Base-by-base conservation (phyloP, 148 eudicot species). In the Chenopodium quinoa region DNA sequence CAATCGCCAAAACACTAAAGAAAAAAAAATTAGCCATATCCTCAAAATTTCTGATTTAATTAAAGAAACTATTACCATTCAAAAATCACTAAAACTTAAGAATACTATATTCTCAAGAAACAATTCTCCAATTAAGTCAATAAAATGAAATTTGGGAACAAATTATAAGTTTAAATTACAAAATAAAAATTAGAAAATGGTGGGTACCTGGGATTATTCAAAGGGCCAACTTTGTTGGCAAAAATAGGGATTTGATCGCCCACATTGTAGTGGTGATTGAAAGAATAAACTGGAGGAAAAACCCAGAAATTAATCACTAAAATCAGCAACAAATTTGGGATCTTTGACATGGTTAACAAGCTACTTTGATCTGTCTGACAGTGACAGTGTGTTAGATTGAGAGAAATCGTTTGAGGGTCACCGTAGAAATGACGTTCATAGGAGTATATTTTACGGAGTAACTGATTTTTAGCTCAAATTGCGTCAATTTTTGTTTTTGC, bases 151-250 rank as follows among this genome's bases (percentile, higher is more conserved):
- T 50, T 74, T 1, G 7, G 22, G 19, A 81, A 19, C 60, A 6
- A 11, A 63, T 23, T 75, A 75, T 29, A 20, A 54, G 1, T 46
- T 25, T 22, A 32, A 48, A 44, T 7, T 23, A 52, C 56, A 56
- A 56, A 56, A 19, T 7, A 68, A 48, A 11, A 34, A 56, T 0
- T 9, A 9, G n/a, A 70, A 13, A 8, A 44, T 58, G 37, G 48
- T 29, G 79, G 62, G 58, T 75, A 94, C 98, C 98, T 92, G 86
- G 98, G 98, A 89, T 94, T 94, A 76, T 87, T 85, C 76, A 94
- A 86, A 68, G 98, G 94, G 16, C 97, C 98, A 82, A 94, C 75
- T 84, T 86, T 92, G 83, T 89, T 90, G 86, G 83, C 94, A 74
- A 87, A 88, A 50, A 94, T 85, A 75, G 97, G 93, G 48, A 94